Evolutionary conservation across 108 stramenopile species (phyloP), one percentile per base, ranked within the genome.

Genomic region (Nitzschia putrida): DNA sequence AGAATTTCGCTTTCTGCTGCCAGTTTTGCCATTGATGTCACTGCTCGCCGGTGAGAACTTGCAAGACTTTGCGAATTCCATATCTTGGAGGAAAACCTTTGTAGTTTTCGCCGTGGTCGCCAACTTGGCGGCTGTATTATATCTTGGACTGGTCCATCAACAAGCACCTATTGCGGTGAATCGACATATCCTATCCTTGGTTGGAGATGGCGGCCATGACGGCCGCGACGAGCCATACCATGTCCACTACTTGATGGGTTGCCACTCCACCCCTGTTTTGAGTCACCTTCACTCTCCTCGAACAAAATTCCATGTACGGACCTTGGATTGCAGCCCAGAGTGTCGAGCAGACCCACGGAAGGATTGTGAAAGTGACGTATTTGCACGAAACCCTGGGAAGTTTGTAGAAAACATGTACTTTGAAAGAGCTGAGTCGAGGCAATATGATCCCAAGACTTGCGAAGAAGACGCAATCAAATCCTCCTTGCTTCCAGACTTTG

Each of bases 1-100:
- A 70, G 97, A 97, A 66, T 95, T 97, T 81, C 95, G 97, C 18
- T 97, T 95, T 64, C 72, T 97, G 22, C 75, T 96, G 50, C 97
- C 97, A 47, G 64, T 97, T 14, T 77, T 97, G 24, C 95, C 97
- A n/a, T 72, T 95, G 9, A 61, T 91, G 39, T 86, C 86, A 69
- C 63, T 94, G 43, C 39, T 90, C 45, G 81, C 86, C 18, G 97
- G 93, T 42, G 53, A 58, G n/a, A 45, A 57, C 4, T 37, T 83
- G 13, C 40, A 59, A 38, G 43, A 3, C 11, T 53, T 78, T 7
- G 47, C 57, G 20, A 29, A 9, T 7, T 13, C 20, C 10, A 38
- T 18, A 24, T 26, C 45, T 40, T 68, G 24, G 41, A 16, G 51
- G 20, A 66, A n/a, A n/a, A 34, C 40, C 1, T 50, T 57, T 11